Evolutionary conservation across 2,329 filamentous ascomycete genomes (phyloP).

Genomic region (Microdochium nivale): DNA sequence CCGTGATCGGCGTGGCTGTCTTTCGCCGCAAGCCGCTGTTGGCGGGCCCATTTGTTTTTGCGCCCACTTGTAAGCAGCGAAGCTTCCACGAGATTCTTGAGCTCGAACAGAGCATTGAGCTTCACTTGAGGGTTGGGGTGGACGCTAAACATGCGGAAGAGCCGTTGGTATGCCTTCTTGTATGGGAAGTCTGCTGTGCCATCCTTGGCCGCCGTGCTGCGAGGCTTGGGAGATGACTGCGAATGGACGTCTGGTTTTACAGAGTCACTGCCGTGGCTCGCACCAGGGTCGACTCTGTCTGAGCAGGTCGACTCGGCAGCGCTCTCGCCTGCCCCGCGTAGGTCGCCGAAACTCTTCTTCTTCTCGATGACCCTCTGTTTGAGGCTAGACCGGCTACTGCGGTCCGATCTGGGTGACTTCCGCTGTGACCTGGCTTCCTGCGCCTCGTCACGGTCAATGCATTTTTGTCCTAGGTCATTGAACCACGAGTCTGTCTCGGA

Average conservation of each 20-base stretch:
- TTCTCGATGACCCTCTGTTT: constrained; percentile 50
- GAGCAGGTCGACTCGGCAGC: constrained; percentile 21
- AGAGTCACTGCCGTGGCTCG: constrained; percentile 31
- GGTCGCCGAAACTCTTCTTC: constrained; percentile 60
- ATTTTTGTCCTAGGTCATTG: constrained; percentile 55
- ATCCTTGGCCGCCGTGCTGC: constrained; percentile 18
- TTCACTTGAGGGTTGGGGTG: constrained; percentile 85
- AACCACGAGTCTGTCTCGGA: constrained; percentile 94
- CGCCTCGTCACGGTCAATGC: constrained; percentile 52
- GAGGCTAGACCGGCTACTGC: constrained; percentile 14
- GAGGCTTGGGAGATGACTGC: neutral
- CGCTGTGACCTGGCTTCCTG: constrained; percentile 36
- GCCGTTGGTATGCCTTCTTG: constrained; percentile 65
- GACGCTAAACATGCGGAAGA: constrained; percentile 80
- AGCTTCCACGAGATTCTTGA: constrained; percentile 73
- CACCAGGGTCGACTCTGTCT: constrained; percentile 28
- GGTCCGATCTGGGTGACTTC: constrained; percentile 28
- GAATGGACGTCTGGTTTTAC: constrained; percentile 20
- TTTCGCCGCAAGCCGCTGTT: constrained; percentile 32
- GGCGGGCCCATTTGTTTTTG: constrained; percentile 23
- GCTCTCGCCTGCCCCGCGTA: constrained; percentile 41
- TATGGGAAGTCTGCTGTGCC: constrained; percentile 62
- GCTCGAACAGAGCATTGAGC: constrained; percentile 71
- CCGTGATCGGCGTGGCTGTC: neutral
- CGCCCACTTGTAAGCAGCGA: constrained; percentile 54